These are phyloP conservation scores for Amanita thiersii DNA, from an alignment of 768 basidiomycete species.

Conservation along the genomic window DNA sequence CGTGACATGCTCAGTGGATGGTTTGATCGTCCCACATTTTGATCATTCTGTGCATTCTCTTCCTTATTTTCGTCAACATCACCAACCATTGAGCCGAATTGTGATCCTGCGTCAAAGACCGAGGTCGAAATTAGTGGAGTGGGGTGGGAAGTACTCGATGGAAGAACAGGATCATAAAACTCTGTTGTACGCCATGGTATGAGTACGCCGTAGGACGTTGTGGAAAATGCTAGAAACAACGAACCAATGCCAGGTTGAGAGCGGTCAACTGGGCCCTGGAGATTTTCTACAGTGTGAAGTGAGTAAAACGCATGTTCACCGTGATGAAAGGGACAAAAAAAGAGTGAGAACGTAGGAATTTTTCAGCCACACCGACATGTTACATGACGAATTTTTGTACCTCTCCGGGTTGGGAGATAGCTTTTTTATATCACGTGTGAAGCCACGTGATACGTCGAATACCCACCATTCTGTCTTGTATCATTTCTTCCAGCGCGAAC, in stretches of 20 bases:
- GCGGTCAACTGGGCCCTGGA: background rate
- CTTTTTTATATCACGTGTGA: background rate
- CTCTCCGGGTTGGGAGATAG: no score
- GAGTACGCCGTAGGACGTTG: background rate
- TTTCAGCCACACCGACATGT: background rate
- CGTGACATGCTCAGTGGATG: constrained; percentile 19
- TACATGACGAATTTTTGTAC: background rate
- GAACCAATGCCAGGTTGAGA: background rate
- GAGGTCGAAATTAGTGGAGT: constrained; percentile 10
- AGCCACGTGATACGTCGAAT: background rate
- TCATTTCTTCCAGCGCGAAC: background rate
- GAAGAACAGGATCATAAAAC: constrained; percentile 18
- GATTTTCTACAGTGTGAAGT: background rate
- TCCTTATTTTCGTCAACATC: constrained; percentile 20
- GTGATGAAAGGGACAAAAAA: background rate
- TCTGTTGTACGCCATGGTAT: constrained; percentile 11
- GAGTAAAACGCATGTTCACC: background rate
- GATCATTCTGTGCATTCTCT: constrained; percentile 19
- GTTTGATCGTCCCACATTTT: constrained; percentile 13
- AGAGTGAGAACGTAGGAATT: background rate
- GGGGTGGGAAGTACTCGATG: constrained; percentile 12
- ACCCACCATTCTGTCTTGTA: background rate
- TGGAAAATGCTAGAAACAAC: constrained; percentile 8
- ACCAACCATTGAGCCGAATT: constrained; percentile 15
- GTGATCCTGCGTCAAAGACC: constrained; percentile 11